Base-by-base conservation (phyloP, 805 yeast species). In the Yarrowia phangngaensis region DNA sequence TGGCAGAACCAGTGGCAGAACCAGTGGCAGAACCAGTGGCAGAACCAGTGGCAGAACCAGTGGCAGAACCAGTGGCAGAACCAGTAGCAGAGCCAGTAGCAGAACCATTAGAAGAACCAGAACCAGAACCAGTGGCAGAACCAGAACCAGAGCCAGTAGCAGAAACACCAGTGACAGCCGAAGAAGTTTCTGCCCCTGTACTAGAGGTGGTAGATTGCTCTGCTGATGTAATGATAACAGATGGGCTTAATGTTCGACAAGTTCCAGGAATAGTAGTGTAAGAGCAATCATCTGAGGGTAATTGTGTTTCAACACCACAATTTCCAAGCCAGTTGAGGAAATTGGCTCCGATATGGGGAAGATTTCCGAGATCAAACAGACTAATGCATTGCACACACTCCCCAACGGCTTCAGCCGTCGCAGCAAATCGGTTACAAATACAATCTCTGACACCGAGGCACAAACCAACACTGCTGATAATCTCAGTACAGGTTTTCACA, bases 401-500 rank as follows among this genome's bases (percentile, higher is more conserved):
- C 16, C 29, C 47, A 1, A 40, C 47, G 16, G 28, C 23, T 19
- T 15, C 13, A 26, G 14, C 23, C 17, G 23, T 8, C 7, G 34
- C 17, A 14, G 20, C 12, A 5, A 40, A 3, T 40, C 47, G 13
- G 12, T 28, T 28, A 8, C 47, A 40, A 9, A 40, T 29, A 4
- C 47, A 40, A 27, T 40, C 28, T 28, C 29, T 20, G 4, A 40
- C 28, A 3, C 34, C 34, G 4, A 40, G 12, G 12, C n/a, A n/a
- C n/a, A n/a, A n/a, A n/a, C n/a, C n/a, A n/a, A n/a, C n/a, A 12
- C 11, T 9, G 9, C 27, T 24, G 12, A 24, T 12, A 24, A 24
- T 24, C 11, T 24, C 27, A 24, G 27, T 9, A 24, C 11, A 24
- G 27, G 9, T 24, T 9, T 9, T 9, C 9, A 9, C 9, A 12